phyloP scores from a whole-genome alignment of 2,329 filamentous ascomycete species.

The Aulographum hederae region DNA sequence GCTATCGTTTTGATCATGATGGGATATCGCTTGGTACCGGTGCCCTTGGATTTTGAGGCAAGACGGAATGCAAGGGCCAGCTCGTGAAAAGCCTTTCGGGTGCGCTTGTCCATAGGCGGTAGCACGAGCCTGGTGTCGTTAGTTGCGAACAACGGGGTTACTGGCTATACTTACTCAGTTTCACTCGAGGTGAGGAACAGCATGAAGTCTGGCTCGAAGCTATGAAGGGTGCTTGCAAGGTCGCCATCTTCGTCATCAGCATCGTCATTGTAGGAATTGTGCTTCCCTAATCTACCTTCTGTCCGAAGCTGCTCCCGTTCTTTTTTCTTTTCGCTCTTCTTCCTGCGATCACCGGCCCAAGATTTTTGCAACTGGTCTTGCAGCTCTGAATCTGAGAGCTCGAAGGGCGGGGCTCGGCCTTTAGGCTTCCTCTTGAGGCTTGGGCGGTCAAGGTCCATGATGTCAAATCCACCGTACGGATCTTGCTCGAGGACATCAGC shows the following conservation, averaged over 20 bases:
- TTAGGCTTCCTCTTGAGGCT: slow-evolving; percentile 42
- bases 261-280: slow-evolving; percentile 20
- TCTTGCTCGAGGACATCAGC: slow-evolving; percentile 40
- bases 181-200: no score
- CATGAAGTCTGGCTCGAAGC: no score
- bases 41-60: slow-evolving; percentile 69
- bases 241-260: slow-evolving; percentile 42
- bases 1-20: slow-evolving; percentile 55
- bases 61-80: slow-evolving; percentile 58
- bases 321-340: slow-evolving; percentile 52
- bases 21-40: slow-evolving; percentile 54
- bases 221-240: no score
- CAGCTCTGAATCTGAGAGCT: slow-evolving; percentile 50
- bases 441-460: slow-evolving; percentile 66
- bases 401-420: no score
- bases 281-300: slow-evolving; percentile 44
- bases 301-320: slow-evolving; percentile 51
- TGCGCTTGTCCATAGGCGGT: slow-evolving; percentile 66
- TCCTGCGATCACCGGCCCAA: slow-evolving; percentile 50
- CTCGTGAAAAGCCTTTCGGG: slow-evolving; percentile 64
- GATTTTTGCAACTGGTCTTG: slow-evolving; percentile 38
- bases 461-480: slow-evolving; percentile 53
- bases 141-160: slow-evolving; percentile 2
- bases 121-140: slow-evolving; percentile 40
- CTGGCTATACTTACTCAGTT: no score